Conservation (phyloP, 2,329 filamentous ascomycete species). For the Curvularia spicifera region DNA sequence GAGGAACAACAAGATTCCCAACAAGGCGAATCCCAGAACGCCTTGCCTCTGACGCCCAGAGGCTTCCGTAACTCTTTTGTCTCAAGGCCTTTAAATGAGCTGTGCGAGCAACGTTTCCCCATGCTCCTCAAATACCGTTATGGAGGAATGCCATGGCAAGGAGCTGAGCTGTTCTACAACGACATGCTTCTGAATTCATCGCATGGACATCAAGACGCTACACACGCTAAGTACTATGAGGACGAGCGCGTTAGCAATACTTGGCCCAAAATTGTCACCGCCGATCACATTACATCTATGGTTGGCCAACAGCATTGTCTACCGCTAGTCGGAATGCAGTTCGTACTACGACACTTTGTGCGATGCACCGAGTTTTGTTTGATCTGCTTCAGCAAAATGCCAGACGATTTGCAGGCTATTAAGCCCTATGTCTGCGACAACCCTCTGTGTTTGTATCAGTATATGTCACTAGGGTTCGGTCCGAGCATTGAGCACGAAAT, state of each 20-base stretch:
- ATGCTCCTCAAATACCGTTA: slow-evolving; percentile 66
- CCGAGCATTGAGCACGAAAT: slow-evolving; percentile 87
- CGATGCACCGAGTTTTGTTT: slow-evolving; percentile 87
- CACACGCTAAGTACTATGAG: slow-evolving; percentile 51
- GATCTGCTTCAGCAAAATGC: slow-evolving; percentile 75
- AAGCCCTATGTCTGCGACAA: slow-evolving; percentile 78
- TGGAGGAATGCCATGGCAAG: slow-evolving; percentile 67
- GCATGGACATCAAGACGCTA: slow-evolving; percentile 32
- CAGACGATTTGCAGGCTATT: slow-evolving; percentile 69
- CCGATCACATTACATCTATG: slow-evolving; percentile 57
- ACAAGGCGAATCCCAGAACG: slow-evolving; percentile 26
- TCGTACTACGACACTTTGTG: slow-evolving; percentile 75
- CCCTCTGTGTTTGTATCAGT: slow-evolving; percentile 82
- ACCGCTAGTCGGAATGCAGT: slow-evolving; percentile 71
- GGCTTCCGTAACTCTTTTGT: slow-evolving; percentile 69
- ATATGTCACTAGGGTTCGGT: slow-evolving; percentile 84
- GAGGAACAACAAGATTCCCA: slow-evolving; percentile 31
- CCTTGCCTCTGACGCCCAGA: slow-evolving; percentile 10
- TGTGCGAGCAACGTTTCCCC: slow-evolving; percentile 71
- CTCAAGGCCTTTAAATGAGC: slow-evolving; percentile 71
- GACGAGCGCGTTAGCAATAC: slow-evolving; percentile 41
- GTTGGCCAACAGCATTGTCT: slow-evolving; percentile 55
- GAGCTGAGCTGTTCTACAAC: slow-evolving; percentile 66
- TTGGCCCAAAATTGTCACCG: slow-evolving; percentile 55
- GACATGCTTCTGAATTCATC: slow-evolving; percentile 51